Evolutionary conservation across 805 yeast species (phyloP).

Genomic region (Saccharomyces eubayanus): DNA sequence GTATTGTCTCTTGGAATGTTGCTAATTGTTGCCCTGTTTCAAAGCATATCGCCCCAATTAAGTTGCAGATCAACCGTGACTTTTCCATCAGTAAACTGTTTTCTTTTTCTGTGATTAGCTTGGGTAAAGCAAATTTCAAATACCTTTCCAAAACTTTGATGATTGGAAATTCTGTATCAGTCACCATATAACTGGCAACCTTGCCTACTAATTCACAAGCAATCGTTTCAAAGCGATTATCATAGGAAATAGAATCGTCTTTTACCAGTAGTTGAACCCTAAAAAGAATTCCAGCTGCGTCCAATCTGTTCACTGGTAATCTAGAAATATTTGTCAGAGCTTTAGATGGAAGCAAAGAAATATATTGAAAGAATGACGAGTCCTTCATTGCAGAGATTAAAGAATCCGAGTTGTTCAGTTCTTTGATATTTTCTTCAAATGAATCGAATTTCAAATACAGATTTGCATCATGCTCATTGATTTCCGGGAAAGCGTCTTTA

Average conservation of each 20-base stretch:
- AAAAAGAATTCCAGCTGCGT: slow-evolving; percentile 38
- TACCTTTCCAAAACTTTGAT: background rate
- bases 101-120: background rate
- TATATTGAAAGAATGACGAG: slow-evolving; percentile 31
- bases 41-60: background rate
- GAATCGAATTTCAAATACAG: slow-evolving; percentile 17
- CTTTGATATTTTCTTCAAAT: slow-evolving; percentile 10
- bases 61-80: background rate
- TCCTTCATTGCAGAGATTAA: slow-evolving; percentile 13
- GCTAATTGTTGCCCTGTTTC: background rate
- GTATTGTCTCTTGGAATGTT: background rate
- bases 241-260: slow-evolving; percentile 17
- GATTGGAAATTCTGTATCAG: slow-evolving; percentile 1
- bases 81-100: background rate
- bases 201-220: slow-evolving; percentile 36
- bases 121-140: background rate
- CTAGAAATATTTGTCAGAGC: slow-evolving; percentile 26
- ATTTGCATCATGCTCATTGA: slow-evolving; percentile 5
- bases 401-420: slow-evolving; percentile 10
- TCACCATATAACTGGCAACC: slow-evolving; percentile 35
- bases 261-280: slow-evolving; percentile 32
- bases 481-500: slow-evolving; percentile 4
- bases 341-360: slow-evolving; percentile 28
- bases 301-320: slow-evolving; percentile 40
- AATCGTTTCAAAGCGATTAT: slow-evolving; percentile 17